Evolutionary conservation across 1,139 yeast genomes (phyloP).

Genomic region (Geotrichum aggregatum): DNA sequence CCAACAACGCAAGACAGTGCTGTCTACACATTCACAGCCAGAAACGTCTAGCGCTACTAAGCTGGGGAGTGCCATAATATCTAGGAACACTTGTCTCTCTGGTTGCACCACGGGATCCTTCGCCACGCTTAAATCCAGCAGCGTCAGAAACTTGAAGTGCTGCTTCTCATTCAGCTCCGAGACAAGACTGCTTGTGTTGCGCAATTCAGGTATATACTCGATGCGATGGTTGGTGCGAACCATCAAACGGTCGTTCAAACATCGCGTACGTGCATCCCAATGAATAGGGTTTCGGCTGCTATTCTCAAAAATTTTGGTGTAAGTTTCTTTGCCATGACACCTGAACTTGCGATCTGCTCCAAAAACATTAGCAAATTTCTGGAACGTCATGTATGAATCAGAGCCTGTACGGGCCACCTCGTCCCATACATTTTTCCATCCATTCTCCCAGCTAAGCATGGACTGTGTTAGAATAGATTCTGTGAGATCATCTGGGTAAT

Average conservation of each 20-base stretch:
- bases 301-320: slow-evolving; percentile 7
- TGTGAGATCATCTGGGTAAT: slow-evolving; percentile 13
- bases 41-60: slow-evolving; percentile 30
- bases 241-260: slow-evolving; percentile 15
- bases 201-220: slow-evolving; percentile 18
- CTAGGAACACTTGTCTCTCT: slow-evolving; percentile 20
- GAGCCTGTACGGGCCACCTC: slow-evolving; percentile 25
- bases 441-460: slow-evolving; percentile 11
- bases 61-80: slow-evolving; percentile 23
- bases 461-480: slow-evolving; percentile 9
- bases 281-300: too few relatives aligned
- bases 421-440: slow-evolving; percentile 32
- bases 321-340: slow-evolving; percentile 24
- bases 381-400: slow-evolving; percentile 30
- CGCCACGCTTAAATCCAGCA: slow-evolving; percentile 24
- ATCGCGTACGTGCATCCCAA: slow-evolving; percentile 3
- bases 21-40: slow-evolving; percentile 19
- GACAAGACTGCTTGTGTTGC: slow-evolving; percentile 12
- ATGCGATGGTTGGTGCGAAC: slow-evolving; percentile 21
- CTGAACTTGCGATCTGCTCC: slow-evolving; percentile 25
- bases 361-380: slow-evolving; percentile 27
- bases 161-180: slow-evolving; percentile 16
- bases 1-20: slow-evolving; percentile 26
- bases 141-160: slow-evolving; percentile 20
- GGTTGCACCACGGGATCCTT: background rate